A percentile compares a stretch with the other conserved stretches of the same genome.
Evolutionary conservation across 164 flowering plant species (phyloP).

Genomic region (Saururus chinensis): DNA sequence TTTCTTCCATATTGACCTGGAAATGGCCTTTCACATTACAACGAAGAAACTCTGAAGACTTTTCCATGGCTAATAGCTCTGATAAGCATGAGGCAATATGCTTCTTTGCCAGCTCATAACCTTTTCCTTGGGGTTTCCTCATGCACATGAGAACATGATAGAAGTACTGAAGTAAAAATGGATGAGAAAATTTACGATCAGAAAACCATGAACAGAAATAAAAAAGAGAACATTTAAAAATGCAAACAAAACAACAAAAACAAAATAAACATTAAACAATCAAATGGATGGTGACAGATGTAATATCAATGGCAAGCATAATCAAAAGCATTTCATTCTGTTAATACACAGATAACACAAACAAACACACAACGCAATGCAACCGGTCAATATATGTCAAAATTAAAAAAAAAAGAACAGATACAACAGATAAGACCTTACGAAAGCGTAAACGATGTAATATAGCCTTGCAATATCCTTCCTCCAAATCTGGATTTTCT

Average conservation of each 20-base stretch:
- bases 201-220: not conserved
- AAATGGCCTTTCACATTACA: slow-evolving; percentile 22
- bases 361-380: not conserved
- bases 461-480: slow-evolving; percentile 86
- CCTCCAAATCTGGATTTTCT: slow-evolving; percentile 62
- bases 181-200: not conserved
- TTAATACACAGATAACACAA: not conserved
- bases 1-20: slow-evolving; percentile 29
- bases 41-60: slow-evolving; percentile 50
- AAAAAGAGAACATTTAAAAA: not conserved
- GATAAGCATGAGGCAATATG: slow-evolving; percentile 68
- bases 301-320: no score
- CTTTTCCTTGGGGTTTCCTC: slow-evolving; percentile 90
- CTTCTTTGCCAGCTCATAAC: slow-evolving; percentile 83
- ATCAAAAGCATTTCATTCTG: not conserved
- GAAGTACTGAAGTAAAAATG: slow-evolving; percentile 57
- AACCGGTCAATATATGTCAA: not conserved
- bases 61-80: slow-evolving; percentile 47
- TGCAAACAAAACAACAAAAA: no score
- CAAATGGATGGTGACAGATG: no score
- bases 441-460: slow-evolving; percentile 96
- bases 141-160: slow-evolving; percentile 67
- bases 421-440: slow-evolving; percentile 57
- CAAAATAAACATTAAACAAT: no score
- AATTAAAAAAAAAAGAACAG: not conserved